Evolutionary conservation across 2,329 filamentous ascomycete genomes (phyloP), one percentile per base, ranked within the genome.

Genomic region (Phoma sp.): DNA sequence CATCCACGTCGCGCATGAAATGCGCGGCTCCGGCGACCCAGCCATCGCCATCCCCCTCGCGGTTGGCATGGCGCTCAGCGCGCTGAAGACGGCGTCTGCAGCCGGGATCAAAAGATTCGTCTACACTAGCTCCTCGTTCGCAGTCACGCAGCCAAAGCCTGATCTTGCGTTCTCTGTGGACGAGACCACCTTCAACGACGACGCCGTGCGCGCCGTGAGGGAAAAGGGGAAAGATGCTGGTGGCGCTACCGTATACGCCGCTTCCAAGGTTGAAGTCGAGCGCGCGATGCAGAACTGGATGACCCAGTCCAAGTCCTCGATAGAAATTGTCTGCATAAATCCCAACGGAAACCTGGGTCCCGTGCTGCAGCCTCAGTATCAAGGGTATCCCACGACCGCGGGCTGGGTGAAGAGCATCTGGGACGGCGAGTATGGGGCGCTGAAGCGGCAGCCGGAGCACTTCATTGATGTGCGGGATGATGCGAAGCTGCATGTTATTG

Each of bases 401-500:
- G 58, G 36, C 7, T 74, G 65, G 69, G 58, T 52, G 0, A 63
- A 62, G 37, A 30, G 18, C 10, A 62, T 64, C 1, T 72, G 64
- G 49, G 61, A 58, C 6, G 64, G 66, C 9, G 57, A 66, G 40
- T 60, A 65, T 74, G 78, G 65, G 4, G 2, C 8, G 5, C 42
- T 55, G 7, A 50, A 50, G 37, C 36, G 42, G 7, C 4, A 13
- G 7, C 46, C 52, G 78, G 69, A 61, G 69, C 42, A 39, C 4
- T 55, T 48, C 32, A 52, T 52, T n/a, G 32, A 42, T n/a, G 41
- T 46, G 10, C 33, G 58, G 13, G 71, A 73, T 48, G 52, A 52
- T 33, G 83, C 81, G 0, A 71, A 78, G 0, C 66, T 87, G 0
- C 83, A 86, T 36, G 73, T 86, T 2, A 79, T 80, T 2, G 83